Base-by-base conservation (phyloP, 2,329 filamentous ascomycete species). In the Leptographium flavum region DNA sequence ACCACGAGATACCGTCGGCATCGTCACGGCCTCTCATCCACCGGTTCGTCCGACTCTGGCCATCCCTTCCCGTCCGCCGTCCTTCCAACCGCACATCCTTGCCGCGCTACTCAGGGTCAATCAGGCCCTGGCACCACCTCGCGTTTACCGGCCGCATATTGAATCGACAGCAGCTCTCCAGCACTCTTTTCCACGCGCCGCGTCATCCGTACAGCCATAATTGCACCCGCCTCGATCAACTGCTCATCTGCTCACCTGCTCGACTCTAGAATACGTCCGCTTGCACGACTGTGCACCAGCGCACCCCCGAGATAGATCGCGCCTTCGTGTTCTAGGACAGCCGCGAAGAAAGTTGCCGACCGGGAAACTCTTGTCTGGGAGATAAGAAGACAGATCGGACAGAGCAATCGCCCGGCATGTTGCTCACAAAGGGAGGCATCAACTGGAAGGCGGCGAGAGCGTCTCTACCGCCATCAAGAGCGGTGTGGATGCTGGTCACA, bases 371-470 rank as follows among this genome's bases (percentile, higher is more conserved):
- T n/a, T n/a, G n/a, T n/a, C n/a, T n/a, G n/a, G n/a, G n/a, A n/a
- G n/a, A n/a, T n/a, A n/a, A n/a, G n/a, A n/a, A n/a, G n/a, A n/a
- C n/a, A n/a, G n/a, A n/a, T n/a, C n/a, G n/a, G 51, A 51, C 55
- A 33, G 51, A 50, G 63, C 65, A 58, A 58, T 52, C 53, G 50
- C 10, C 13, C 45, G 42, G n/a, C 56, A 95, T 95, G 88, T 78
- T 95, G 68, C 78, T 93, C 56, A 84, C 86, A 53, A 94, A 94
- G 66, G 84, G 83, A 62, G 85, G 86, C 61, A 74, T 90, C 58
- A 87, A 79, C 63, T 96, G 90, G 88, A 95, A 94, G 71, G 83
- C 85, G 53, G 83, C 88, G 54, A 84, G 78, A 67, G 73, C 83
- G 56, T 76, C 78, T 58, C 68, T 95, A 55, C 87, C 87, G 37